These are phyloP conservation scores for Venturia carpophila DNA, from an alignment of 2,329 filamentous ascomycete genomes.

Conservation along the genomic window DNA sequence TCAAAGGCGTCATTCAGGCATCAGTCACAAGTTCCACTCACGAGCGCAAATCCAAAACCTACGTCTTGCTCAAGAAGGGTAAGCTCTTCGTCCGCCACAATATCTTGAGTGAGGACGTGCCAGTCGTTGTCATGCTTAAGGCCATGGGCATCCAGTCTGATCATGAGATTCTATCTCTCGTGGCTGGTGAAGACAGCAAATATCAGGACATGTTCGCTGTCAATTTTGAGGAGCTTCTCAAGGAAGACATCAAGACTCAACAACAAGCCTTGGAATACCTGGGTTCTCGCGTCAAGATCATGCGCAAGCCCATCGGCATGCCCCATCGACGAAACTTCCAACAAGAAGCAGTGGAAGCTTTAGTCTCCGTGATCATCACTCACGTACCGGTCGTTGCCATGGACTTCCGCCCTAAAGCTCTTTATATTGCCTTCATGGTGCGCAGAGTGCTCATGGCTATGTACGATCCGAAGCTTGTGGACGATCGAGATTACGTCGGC, in stretches of 20 bases:
- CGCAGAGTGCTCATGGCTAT: slow-evolving; percentile 92
- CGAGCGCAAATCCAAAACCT: slow-evolving; percentile 96
- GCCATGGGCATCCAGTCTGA: slow-evolving; percentile 91
- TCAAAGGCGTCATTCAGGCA: slow-evolving; percentile 88
- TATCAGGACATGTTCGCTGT: slow-evolving; percentile 94
- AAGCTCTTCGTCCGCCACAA: slow-evolving; percentile 86
- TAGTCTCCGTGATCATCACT: slow-evolving; percentile 87
- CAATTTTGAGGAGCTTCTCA: slow-evolving; percentile 89
- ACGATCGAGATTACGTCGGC: slow-evolving; percentile 95
- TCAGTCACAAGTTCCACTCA: slow-evolving; percentile 97
- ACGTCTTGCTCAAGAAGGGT: slow-evolving; percentile 90
- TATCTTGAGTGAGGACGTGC: slow-evolving; percentile 85
- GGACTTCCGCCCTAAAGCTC: slow-evolving; percentile 93
- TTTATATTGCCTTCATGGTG: slow-evolving; percentile 96
- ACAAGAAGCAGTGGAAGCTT: slow-evolving; percentile 84
- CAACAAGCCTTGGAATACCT: slow-evolving; percentile 94
- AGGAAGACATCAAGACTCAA: slow-evolving; percentile 79
- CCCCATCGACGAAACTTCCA: slow-evolving; percentile 63
- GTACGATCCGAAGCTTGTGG: slow-evolving; percentile 79
- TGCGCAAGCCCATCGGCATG: slow-evolving; percentile 52
- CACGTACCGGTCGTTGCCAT: slow-evolving; percentile 87
- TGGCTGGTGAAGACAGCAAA: slow-evolving; percentile 74
- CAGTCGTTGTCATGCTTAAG: slow-evolving; percentile 86
- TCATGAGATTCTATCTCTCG: slow-evolving; percentile 86
- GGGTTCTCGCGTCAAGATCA: slow-evolving; percentile 79